A percentile compares a stretch with the other conserved stretches of the same genome.
phyloP scores from a whole-genome alignment of 2,329 filamentous ascomycete species.

The Ceratocystis variospora region DNA sequence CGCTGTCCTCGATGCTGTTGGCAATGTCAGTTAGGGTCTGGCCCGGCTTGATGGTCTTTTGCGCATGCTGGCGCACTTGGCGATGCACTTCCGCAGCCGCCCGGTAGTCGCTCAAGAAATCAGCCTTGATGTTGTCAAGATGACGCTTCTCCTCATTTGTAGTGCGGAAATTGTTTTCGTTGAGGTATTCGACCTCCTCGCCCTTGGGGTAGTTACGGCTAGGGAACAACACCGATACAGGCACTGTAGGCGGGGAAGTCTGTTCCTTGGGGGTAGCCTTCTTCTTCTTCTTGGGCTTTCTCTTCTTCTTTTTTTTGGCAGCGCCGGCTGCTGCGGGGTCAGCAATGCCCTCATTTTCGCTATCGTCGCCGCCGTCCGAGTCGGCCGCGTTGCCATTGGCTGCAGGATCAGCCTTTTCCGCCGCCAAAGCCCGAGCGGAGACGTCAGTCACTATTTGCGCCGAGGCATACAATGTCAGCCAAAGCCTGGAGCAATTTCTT shows the following conservation, averaged over 20 bases:
- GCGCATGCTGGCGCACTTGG: conserved; percentile 64
- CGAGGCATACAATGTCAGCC: not conserved
- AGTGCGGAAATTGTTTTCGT: conserved; percentile 66
- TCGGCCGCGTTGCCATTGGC: conserved; percentile 27
- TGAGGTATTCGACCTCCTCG: conserved; percentile 61
- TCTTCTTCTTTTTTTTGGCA: conserved; percentile 69
- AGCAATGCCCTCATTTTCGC: conserved; percentile 11
- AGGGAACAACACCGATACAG: conserved; percentile 60
- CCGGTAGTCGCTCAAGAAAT: conserved; percentile 61
- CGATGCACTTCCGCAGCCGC: conserved; percentile 64
- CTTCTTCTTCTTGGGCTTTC: conserved; percentile 62
- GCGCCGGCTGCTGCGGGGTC: conserved; percentile 10
- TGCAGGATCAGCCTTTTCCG: conserved; percentile 26
- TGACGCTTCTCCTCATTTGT: conserved; percentile 76
- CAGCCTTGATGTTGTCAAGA: conserved; percentile 61
- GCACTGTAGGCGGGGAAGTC: conserved; percentile 62
- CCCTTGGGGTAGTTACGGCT: conserved; percentile 60
- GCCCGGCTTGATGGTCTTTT: conserved; percentile 61
- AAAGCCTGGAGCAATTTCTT: conserved; percentile 14
- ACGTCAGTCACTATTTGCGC: conserved; percentile 25
- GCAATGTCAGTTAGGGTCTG: conserved; percentile 62
- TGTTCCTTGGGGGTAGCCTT: conserved; percentile 53
- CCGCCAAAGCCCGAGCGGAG: conserved; percentile 17
- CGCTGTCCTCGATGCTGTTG: conserved; percentile 65
- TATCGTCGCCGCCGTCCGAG: conserved; percentile 37